phyloP scores from a whole-genome alignment of 345 rosid genomes.

The Camelina sativa region DNA sequence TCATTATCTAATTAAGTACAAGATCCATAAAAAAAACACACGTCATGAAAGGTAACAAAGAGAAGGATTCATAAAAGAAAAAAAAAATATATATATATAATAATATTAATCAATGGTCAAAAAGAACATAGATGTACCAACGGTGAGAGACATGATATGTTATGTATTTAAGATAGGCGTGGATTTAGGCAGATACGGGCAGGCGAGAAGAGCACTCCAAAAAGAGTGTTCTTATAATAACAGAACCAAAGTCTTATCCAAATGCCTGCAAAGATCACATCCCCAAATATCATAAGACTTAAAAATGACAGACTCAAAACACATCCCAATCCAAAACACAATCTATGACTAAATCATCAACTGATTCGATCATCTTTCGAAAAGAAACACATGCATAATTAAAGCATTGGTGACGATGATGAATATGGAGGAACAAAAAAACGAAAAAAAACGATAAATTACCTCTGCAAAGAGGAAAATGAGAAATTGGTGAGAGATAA shows the following conservation, averaged over 20 bases:
- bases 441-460: not conserved
- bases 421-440: not conserved
- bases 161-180: not conserved
- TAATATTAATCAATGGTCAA: not conserved
- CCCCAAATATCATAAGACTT: not conserved
- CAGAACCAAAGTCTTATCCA: slow-evolving; percentile 34
- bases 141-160: slow-evolving; percentile 47
- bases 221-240: slow-evolving; percentile 25
- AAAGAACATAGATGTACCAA: slow-evolving; percentile 14
- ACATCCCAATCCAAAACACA: not conserved
- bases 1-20: slow-evolving; percentile 41
- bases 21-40: not conserved
- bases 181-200: slow-evolving; percentile 42
- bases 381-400: not conserved
- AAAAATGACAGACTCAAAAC: not conserved
- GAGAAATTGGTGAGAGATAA: slow-evolving; percentile 23
- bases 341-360: not conserved
- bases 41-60: slow-evolving; percentile 5
- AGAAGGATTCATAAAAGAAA: not conserved
- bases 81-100: no score
- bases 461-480: slow-evolving; percentile 52
- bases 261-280: slow-evolving; percentile 24
- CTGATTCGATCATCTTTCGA: not conserved
- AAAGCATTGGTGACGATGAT: not conserved
- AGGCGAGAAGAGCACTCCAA: slow-evolving; percentile 41